Evolutionary conservation across 495 filamentous ascomycete species (phyloP), one percentile per base, ranked within the genome.

Genomic region (Thozetella sp.): DNA sequence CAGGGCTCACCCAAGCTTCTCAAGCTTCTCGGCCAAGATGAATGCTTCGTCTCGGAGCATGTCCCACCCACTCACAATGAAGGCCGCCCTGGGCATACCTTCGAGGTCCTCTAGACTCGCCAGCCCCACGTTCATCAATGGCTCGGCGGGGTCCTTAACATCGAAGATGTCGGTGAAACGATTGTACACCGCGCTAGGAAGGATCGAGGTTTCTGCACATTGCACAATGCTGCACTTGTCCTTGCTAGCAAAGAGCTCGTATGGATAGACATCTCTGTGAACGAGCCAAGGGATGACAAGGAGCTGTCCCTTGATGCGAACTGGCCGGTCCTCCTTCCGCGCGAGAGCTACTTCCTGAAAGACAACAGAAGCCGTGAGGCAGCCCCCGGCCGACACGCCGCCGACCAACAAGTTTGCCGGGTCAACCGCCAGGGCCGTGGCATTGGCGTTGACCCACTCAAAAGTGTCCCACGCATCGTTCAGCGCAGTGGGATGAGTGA

Each of bases 401-500:
- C 79, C 80, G 1, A 84, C 62, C 6, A 82, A 59, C 22, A 84
- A 57, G 10, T 67, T 63, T 1, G 72, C 68, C n/a, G 59, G 54
- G 40, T 75, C 67, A 12, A 74, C 72, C 1, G 70, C 73, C 20
- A 80, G 60, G 3, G 61, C 60, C 1, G 63, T 53, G 3, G 74
- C 65, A 57, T 81, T 53, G 2, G 71, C 67, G 48, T 72, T 69
- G 1, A 79, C 45, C 81, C 80, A 84, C 34, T 74, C 64, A 46
- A 81, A 80, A 30, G 73, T 73, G 58, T 82, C 80, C 56, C 79
- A 73, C 4, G 71, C 69, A 46, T 84, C 81, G 54, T 80, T 56
- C 72, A 74, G 78, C 0, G 78, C 66, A 2, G 70, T 76, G n/a
- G 81, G 73, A 52, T 73, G 76, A 11, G 22, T 53, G 22, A 73